Percentiles rank a stretch among this genome's conserved stretches.
Evolutionary conservation across 176 grass and related monocot species (phyloP).

Genomic region (Oryza glumipatula): DNA sequence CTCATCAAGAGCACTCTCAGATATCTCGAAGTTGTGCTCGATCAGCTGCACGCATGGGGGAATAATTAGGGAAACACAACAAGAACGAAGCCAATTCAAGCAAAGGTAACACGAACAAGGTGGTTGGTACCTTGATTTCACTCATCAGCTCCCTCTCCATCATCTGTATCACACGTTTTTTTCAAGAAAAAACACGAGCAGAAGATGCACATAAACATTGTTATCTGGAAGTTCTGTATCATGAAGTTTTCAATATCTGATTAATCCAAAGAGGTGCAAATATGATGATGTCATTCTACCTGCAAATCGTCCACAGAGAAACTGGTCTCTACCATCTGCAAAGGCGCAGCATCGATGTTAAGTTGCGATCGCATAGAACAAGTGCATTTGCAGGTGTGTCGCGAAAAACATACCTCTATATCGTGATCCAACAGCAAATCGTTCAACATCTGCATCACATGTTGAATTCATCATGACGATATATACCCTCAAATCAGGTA

Average conservation of each 20-base stretch:
- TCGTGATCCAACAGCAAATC: constrained; percentile 37
- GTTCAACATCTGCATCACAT: constrained; percentile 16
- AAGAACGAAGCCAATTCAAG: neutral
- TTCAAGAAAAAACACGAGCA: neutral
- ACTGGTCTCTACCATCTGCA: constrained; percentile 34
- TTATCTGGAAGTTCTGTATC: neutral
- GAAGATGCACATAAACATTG: too few species aligned
- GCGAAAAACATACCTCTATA: constrained; percentile 38
- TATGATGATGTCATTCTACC: constrained; percentile 11
- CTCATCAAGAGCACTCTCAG: neutral
- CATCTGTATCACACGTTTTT: constrained; percentile 12
- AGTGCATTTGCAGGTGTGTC: neutral
- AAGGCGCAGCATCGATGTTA: constrained; percentile 1
- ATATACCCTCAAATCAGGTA: constrained; percentile 4
- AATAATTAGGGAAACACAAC: neutral
- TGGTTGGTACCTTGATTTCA: neutral
- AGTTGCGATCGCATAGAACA: constrained; percentile 7
- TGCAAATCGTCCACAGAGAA: constrained; percentile 11
- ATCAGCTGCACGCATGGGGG: neutral
- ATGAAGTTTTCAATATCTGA: neutral
- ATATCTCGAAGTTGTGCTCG: neutral
- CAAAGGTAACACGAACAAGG: neutral
- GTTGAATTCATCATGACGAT: neutral
- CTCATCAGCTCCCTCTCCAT: constrained; percentile 47
- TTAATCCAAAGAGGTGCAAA: neutral